phyloP scores from a whole-genome alignment of 768 basidiomycete genomes.

The Pisolithus albus region DNA sequence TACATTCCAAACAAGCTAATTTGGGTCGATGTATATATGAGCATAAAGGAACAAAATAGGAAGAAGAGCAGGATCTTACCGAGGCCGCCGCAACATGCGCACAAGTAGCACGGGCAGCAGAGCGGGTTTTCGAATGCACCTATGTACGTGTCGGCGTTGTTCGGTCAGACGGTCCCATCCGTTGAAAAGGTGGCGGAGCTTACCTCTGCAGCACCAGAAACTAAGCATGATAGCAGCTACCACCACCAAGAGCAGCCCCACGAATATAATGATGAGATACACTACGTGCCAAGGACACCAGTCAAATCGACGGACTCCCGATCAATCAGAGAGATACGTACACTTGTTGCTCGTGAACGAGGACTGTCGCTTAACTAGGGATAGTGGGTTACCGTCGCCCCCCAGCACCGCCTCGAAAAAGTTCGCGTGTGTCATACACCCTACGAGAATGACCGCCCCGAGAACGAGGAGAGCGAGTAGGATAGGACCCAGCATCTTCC shows the following conservation, averaged over 20 bases:
- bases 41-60: conserved; percentile 2
- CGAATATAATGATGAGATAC: conserved; percentile 60
- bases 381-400: conserved; percentile 24
- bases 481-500: conserved; percentile 31
- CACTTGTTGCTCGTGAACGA: conserved; percentile 36
- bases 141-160: conserved; percentile 11
- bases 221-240: conserved; percentile 51
- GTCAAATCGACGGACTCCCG: not conserved
- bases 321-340: conserved; percentile 18
- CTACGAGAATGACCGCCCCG: conserved; percentile 25
- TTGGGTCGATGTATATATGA: not conserved
- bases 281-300: conserved; percentile 27
- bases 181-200: conserved; percentile 1
- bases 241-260: conserved; percentile 51
- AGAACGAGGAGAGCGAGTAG: conserved; percentile 27
- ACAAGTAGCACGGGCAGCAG: conserved; percentile 67
- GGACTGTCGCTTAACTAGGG: conserved; percentile 22
- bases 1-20: conserved; percentile 59
- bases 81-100: conserved; percentile 65
- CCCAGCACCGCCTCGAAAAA: conserved; percentile 16
- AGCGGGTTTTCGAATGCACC: conserved; percentile 55
- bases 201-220: conserved; percentile 61
- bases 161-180: not conserved
- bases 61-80: conserved; percentile 31
- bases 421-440: conserved; percentile 24